phyloP scores from a whole-genome alignment of 352 stramenopile species.

The Phytophthora quininea region DNA sequence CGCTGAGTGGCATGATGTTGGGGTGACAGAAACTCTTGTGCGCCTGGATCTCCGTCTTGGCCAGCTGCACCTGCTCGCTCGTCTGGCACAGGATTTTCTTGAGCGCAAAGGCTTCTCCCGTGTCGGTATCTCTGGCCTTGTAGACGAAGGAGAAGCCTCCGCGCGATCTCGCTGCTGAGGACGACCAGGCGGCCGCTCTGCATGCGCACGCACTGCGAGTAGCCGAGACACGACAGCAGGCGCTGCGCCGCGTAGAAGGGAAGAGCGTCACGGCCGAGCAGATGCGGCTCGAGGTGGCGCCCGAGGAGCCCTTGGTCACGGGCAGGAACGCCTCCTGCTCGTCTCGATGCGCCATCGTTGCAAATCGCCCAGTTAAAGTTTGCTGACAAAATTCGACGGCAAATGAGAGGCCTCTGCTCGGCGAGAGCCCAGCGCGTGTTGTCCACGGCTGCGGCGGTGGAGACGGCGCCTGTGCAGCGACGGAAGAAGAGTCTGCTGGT shows the following conservation, averaged over 20 bases:
- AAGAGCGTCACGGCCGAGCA: slow-evolving; percentile 68
- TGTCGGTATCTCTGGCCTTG: slow-evolving; percentile 67
- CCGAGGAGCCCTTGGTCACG: slow-evolving; percentile 15
- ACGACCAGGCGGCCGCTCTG: slow-evolving; percentile 79
- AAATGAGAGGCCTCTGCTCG: slow-evolving; percentile 14
- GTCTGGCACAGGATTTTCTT: slow-evolving; percentile 91
- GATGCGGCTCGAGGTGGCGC: slow-evolving; percentile 36
- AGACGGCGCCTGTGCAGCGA: slow-evolving; percentile 6
- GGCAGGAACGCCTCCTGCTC: slow-evolving; percentile 47
- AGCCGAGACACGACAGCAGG: slow-evolving; percentile 76
- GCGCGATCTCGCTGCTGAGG: slow-evolving; percentile 71
- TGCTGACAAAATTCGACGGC: too few relatives aligned
- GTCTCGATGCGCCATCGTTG: slow-evolving; percentile 15
- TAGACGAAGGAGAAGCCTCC: slow-evolving; percentile 90
- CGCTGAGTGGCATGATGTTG: slow-evolving; percentile 85
- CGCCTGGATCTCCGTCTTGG: slow-evolving; percentile 84
- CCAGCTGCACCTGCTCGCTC: slow-evolving; percentile 79
- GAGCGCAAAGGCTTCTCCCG: slow-evolving; percentile 82
- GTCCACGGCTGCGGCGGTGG: slow-evolving; percentile 15
- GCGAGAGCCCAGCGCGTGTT: slow-evolving; percentile 7
- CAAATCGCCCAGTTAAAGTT: not conserved
- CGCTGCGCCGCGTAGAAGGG: slow-evolving; percentile 62
- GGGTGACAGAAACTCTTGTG: slow-evolving; percentile 76
- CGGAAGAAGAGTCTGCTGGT: slow-evolving; percentile 63
- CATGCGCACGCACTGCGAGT: slow-evolving; percentile 65